These are phyloP conservation scores for Citrus sinensis DNA, from an alignment of 345 rosid species.

Conservation along the genomic window DNA sequence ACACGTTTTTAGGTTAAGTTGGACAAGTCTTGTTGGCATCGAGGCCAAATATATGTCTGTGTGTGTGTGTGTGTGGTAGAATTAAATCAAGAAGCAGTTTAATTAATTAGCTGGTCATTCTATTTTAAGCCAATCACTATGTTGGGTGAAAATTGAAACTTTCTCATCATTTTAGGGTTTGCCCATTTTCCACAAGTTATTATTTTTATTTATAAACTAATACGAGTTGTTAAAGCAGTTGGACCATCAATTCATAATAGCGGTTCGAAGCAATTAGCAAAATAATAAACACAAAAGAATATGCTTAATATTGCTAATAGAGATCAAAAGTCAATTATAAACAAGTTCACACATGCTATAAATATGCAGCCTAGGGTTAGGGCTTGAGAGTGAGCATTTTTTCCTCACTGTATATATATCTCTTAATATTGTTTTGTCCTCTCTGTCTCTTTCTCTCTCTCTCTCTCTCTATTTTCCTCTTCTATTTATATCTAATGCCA, in stretches of 20 bases:
- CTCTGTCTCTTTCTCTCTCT: not conserved
- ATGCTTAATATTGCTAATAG: not conserved
- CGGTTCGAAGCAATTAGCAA: constrained; percentile 11
- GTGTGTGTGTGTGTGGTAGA: constrained; percentile 1
- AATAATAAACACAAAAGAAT: not conserved
- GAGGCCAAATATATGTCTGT: constrained; percentile 12
- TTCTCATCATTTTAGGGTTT: constrained; percentile 38
- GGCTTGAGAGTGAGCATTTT: constrained; percentile 19
- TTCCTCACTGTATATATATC: constrained; percentile 6
- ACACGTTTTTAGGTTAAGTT: constrained; percentile 38
- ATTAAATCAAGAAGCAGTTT: not conserved
- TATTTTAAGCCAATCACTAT: constrained; percentile 45
- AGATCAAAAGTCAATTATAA: not conserved
- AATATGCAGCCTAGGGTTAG: constrained; percentile 54
- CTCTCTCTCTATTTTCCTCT: constrained; percentile 4
- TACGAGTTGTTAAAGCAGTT: constrained; percentile 36
- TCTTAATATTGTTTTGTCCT: constrained; percentile 8
- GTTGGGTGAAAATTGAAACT: constrained; percentile 27
- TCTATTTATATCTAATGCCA: constrained; percentile 1
- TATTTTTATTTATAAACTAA: not conserved
- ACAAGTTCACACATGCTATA: constrained; percentile 28
- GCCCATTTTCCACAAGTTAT: constrained; percentile 3
- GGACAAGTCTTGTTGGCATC: constrained; percentile 35
- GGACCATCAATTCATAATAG: constrained; percentile 35
- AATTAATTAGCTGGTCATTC: constrained; percentile 42